A percentile compares a stretch with the other conserved stretches of the same genome.
Evolutionary conservation across 257 asterid genomes (phyloP).

Genomic region (Scutellaria minor): DNA sequence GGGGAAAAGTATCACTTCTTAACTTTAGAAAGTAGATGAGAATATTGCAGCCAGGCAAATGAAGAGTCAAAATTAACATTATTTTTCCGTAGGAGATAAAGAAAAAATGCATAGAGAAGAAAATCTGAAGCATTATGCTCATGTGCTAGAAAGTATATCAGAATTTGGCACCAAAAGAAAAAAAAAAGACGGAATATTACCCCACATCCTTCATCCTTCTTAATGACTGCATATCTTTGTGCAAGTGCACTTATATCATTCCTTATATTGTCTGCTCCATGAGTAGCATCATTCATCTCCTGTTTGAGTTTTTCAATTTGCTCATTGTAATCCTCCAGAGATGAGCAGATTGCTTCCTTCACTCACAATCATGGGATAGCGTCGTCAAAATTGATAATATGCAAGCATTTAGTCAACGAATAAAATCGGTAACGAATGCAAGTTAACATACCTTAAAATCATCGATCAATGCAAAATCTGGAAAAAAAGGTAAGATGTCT

Average conservation of each 20-base stretch:
- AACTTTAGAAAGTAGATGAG: conserved; percentile 17
- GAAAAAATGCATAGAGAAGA: background rate
- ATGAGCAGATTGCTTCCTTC: conserved; percentile 97
- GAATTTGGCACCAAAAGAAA: conserved; percentile 1
- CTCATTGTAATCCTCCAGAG: conserved; percentile 94
- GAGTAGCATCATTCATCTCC: conserved; percentile 99
- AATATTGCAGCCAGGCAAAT: conserved; percentile 25
- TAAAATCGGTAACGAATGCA: conserved; percentile 21
- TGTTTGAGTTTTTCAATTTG: conserved; percentile 94
- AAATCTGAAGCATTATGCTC: conserved; percentile 26
- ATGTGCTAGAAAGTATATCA: background rate
- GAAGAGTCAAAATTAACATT: conserved; percentile 4
- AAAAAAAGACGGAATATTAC: conserved; percentile 54
- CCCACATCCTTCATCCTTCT: conserved; percentile 95
- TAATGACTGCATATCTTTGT: conserved; percentile 85
- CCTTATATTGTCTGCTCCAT: conserved; percentile 95
- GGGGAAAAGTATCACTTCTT: conserved; percentile 24
- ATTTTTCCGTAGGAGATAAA: conserved; percentile 17
- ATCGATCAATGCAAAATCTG: conserved; percentile 94
- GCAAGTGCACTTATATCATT: conserved; percentile 92
- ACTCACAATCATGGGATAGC: conserved; percentile 26
- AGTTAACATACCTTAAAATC: conserved; percentile 77
- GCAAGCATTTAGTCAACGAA: background rate
- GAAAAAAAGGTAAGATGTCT: conserved; percentile 96
- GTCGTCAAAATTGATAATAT: conserved; percentile 10